Evolutionary conservation across 352 stramenopile species (phyloP).

Genomic region (Globisporangium apiculatum): DNA sequence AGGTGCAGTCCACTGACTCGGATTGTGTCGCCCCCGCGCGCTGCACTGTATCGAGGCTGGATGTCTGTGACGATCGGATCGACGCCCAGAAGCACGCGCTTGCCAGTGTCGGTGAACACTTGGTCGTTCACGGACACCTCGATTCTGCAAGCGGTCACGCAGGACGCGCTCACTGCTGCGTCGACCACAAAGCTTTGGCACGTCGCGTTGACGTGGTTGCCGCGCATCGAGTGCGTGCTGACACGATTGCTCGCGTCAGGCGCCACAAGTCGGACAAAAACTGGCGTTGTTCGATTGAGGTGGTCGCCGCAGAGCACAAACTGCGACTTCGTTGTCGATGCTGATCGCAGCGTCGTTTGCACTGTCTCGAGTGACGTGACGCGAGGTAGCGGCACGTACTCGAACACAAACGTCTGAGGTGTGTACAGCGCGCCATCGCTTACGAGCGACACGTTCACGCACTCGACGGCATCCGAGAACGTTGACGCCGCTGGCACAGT

Average conservation of each 20-base stretch:
- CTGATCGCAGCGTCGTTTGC: background rate
- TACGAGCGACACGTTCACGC: conserved; percentile 25
- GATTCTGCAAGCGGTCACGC: conserved; percentile 16
- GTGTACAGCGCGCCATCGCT: conserved; percentile 12
- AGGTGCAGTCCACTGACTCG: conserved; percentile 19
- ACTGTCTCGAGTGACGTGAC: conserved; percentile 18
- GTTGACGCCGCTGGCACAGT: conserved; percentile 14
- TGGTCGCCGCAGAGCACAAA: conserved; percentile 9
- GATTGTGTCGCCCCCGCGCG: conserved; percentile 22
- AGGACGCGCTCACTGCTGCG: background rate
- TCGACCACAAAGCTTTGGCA: conserved; percentile 10
- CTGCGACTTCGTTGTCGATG: conserved; percentile 1
- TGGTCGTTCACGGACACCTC: conserved; percentile 43
- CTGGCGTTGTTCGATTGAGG: background rate
- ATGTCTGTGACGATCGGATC: conserved; percentile 9
- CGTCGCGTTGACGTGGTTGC: conserved; percentile 1
- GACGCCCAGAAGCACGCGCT: conserved; percentile 12
- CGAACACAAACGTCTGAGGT: conserved; percentile 22
- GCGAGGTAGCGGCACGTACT: conserved; percentile 19
- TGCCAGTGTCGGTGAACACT: conserved; percentile 19
- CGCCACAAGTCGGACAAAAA: background rate
- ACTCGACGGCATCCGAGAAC: background rate
- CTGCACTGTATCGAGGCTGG: conserved; percentile 21
- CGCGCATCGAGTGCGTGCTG: background rate
- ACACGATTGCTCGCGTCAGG: background rate